These are phyloP conservation scores for Termitomyces sp. DNA, from an alignment of 768 basidiomycete genomes.

Conservation along the genomic window DNA sequence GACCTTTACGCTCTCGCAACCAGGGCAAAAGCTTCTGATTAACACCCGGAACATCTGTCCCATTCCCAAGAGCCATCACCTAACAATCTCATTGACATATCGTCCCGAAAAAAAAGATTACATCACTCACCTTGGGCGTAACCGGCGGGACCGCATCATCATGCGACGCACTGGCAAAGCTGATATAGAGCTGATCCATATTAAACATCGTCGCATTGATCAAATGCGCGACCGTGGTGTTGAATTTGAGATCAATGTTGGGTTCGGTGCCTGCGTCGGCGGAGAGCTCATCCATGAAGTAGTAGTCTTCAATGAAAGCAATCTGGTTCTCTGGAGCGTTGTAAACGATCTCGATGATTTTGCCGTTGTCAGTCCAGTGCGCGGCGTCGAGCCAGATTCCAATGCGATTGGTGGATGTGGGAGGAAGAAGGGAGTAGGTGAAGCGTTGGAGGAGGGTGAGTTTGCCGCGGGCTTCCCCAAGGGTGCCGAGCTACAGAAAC, in stretches of 20 bases:
- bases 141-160: conserved; percentile 31
- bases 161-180: conserved; percentile 43
- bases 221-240: conserved; percentile 38
- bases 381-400: conserved; percentile 42
- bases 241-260: conserved; percentile 42
- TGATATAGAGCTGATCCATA: conserved; percentile 43
- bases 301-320: conserved; percentile 50
- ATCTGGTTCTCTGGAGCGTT: conserved; percentile 33
- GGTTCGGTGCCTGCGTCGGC: conserved; percentile 29
- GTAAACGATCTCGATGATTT: conserved; percentile 41
- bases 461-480: conserved; percentile 51
- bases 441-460: conserved; percentile 49
- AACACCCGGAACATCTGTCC: conserved; percentile 33
- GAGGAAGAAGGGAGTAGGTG: conserved; percentile 37
- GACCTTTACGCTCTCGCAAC: conserved; percentile 37
- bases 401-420: conserved; percentile 33
- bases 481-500: conserved; percentile 36
- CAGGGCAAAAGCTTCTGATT: conserved; percentile 43
- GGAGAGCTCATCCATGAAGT: conserved; percentile 32
- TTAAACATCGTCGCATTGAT: conserved; percentile 35
- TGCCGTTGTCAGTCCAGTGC: conserved; percentile 49
- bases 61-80: conserved; percentile 44
- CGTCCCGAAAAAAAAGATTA: neutral
- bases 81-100: conserved; percentile 28
- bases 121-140: conserved; percentile 30